Percentiles rank a stretch among this genome's conserved stretches.
Evolutionary conservation across 129 eudicot species (phyloP).

Genomic region (Pittosporum tobira): DNA sequence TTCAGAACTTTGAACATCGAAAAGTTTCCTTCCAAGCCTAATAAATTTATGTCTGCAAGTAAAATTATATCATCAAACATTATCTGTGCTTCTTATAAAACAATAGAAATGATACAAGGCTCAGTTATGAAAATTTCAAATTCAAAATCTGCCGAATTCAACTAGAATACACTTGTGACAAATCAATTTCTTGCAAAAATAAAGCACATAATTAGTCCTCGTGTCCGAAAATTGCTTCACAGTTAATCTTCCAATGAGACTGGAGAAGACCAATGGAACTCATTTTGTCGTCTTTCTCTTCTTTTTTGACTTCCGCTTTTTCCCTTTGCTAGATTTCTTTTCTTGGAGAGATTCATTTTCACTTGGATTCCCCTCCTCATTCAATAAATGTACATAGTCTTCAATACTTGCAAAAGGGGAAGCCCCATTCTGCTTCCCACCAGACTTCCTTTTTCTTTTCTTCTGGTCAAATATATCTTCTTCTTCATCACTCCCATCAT

Average conservation of each 20-base stretch:
- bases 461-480: conserved; percentile 24
- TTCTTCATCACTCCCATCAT: conserved; percentile 56
- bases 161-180: not conserved
- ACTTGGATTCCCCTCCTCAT: conserved; percentile 28
- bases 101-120: not conserved
- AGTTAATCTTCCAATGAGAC: too few species aligned
- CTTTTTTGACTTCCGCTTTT: conserved; percentile 36
- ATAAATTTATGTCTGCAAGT: too few species aligned
- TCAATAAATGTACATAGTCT: conserved; percentile 70
- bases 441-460: conserved; percentile 32
- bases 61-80: too few species aligned
- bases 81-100: not conserved
- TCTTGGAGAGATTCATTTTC: conserved; percentile 5
- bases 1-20: too few species aligned
- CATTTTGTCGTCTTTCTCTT: conserved; percentile 29
- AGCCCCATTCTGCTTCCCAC: conserved; percentile 22
- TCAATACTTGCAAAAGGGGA: conserved; percentile 95
- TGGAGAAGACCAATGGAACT: too few species aligned
- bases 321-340: conserved; percentile 24
- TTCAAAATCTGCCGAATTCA: not conserved
- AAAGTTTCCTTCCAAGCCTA: too few species aligned
- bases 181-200: not conserved
- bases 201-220: not conserved
- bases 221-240: not conserved
- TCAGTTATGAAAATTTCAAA: not conserved